These are phyloP conservation scores for Sphaerobolus stellatus DNA, from an alignment of 1,284 basidiomycete species.

Conservation along the genomic window DNA sequence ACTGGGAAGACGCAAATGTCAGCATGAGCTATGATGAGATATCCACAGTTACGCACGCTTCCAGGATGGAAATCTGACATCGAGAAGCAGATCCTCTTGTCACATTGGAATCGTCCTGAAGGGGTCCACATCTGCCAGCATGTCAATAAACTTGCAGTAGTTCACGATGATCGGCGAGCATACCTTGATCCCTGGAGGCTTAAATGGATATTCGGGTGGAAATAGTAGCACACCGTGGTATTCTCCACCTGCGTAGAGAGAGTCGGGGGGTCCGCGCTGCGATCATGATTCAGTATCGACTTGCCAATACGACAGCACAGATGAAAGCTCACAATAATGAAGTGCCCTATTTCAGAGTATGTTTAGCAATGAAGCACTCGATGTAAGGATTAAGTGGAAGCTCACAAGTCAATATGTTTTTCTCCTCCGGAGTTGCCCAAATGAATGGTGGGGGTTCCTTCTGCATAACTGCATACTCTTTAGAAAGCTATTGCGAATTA, in stretches of 20 bases:
- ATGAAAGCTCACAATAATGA: slow-evolving; percentile 78
- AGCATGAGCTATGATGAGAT: slow-evolving; percentile 5
- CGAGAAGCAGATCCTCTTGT: slow-evolving; percentile 94
- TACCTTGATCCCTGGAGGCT: slow-evolving; percentile 93
- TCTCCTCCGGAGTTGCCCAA: slow-evolving; percentile 92
- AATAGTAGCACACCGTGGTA: slow-evolving; percentile 90
- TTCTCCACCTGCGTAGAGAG: slow-evolving; percentile 89
- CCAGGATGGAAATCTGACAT: slow-evolving; percentile 95
- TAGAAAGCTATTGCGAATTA: slow-evolving; percentile 56
- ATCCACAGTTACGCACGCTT: slow-evolving; percentile 55
- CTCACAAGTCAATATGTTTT: slow-evolving; percentile 89
- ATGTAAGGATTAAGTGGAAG: slow-evolving; percentile 20
- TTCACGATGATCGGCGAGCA: too few species aligned
- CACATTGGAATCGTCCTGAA: slow-evolving; percentile 88
- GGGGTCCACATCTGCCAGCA: slow-evolving; percentile 78
- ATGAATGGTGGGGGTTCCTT: slow-evolving; percentile 91
- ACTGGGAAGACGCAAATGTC: slow-evolving; percentile 42
- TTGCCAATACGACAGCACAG: slow-evolving; percentile 8
- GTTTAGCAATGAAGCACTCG: slow-evolving; percentile 2
- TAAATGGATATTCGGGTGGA: slow-evolving; percentile 92
- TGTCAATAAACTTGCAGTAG: slow-evolving; percentile 5
- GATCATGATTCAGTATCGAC: slow-evolving; percentile 3
- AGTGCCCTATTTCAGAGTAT: slow-evolving; percentile 68
- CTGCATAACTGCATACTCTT: slow-evolving; percentile 94
- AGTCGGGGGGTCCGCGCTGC: slow-evolving; percentile 90